Evolutionary conservation across 2,329 filamentous ascomycete species (phyloP), one percentile per base, ranked within the genome.

Genomic region (Taxawa tesnikishii): DNA sequence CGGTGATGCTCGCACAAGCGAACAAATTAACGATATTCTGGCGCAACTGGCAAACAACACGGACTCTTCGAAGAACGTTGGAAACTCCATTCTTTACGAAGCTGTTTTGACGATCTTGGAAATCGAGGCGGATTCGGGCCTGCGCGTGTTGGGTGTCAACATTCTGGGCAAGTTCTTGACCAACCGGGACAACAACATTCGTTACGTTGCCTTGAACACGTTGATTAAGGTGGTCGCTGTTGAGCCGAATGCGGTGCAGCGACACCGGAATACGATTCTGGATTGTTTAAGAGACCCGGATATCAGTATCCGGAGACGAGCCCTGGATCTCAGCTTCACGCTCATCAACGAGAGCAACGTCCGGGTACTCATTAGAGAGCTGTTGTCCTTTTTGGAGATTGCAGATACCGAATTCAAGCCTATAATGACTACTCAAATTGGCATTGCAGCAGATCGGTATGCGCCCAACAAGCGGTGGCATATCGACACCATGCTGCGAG

Each of bases 141-240:
- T 98, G 41, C 73, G 92, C 31, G 90, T 98, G 14, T 70, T 98
- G 15, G 90, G 90, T 49, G 90, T 98, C 46, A 98, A 98, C 54
- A 98, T 98, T 43, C 73, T 98, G 15, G 90, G 92, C 54, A 98
- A 96, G 55, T 98, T 98, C 61, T 62, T 98, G 40, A 79, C 87
- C n/a, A 98, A 98, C 64, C 79, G 88, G 46, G 90, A 98, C 60
- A 98, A 98, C 67, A 98, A 98, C 54, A 98, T 98, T 48, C 80
- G 90, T 56, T 98, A 98, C 51, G 90, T 98, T 31, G 90, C 90
- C 12, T 67, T 98, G 31, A 98, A 98, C 59, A 98, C 90, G 0
- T 66, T 98, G 30, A 92, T 94, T 62, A 96, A 94, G 59, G 90
- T 98, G 12, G 90, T 98, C 28, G 90, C 90, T 4, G 87, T 98